Base-by-base conservation (phyloP, 108 stramenopile species). In the Cyclotella kingstonii region DNA sequence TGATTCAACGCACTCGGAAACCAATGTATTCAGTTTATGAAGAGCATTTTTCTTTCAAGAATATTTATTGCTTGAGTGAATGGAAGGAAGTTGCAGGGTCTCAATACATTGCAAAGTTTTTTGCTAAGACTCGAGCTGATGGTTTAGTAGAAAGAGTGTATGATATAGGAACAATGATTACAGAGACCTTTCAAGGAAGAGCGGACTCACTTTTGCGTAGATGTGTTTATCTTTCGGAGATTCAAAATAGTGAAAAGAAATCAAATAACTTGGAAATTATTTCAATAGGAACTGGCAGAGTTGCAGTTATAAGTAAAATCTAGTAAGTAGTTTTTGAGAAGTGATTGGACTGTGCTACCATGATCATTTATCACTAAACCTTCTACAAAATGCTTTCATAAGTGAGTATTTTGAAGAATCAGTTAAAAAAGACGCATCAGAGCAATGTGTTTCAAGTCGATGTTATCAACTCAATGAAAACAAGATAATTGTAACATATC, bases 21-120 rank as follows among this genome's bases (percentile, higher is more conserved):
- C 84, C 79, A 5, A 29, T 68, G 11, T 63, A 84, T 27, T 74
- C 62, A 18, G 53, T 25, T 35, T 55, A 54, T n/a, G 46, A 40
- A 9, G 86, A 91, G 64, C 42, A 66, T 5, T 89, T 86, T 63
- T 67, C 59, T 2, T 63, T 81, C 10, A 84, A 88, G 17, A 76
- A 56, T 23, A 10, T 14, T 17, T 27, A 52, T 55, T 35, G 42
- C 4, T 23, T 61, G 4, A 3, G 7, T 21, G 52, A 63, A 40
- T 28, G 53, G n/a, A 38, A 29, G 14, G 67, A 60, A 18, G 30
- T n/a, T 34, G 40, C 19, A 31, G 25, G 27, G 23, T 4, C 19
- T 0, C 52, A 25, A 9, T 14, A 9, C 19, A 30, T 27, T 25
- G 10, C 45, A 6, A 60, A 39, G 18, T 68, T 84, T 56, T 82